phyloP scores from a whole-genome alignment of 805 yeast species.

The Dipodascopsis uninucleata region DNA sequence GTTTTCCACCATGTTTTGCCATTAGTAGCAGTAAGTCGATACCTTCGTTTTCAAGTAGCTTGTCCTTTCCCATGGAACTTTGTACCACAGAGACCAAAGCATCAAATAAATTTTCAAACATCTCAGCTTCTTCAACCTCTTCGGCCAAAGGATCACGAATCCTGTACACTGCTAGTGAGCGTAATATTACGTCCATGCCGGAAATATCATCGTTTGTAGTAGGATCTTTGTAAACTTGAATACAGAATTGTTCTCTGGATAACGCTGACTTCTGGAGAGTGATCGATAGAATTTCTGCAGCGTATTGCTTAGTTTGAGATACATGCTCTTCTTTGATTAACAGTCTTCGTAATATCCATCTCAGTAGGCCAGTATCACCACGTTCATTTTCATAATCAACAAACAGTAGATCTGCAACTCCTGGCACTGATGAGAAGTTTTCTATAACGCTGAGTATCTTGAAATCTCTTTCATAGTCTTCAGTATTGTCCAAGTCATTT shows the following conservation, averaged over 20 bases:
- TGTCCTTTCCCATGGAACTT: constrained; percentile 19
- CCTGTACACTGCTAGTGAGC: constrained; percentile 21
- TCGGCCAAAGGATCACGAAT: constrained; percentile 22
- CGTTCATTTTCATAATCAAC: constrained; percentile 1
- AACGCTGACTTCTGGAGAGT: constrained; percentile 18
- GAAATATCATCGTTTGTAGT: constrained; percentile 11
- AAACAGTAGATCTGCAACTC: constrained; percentile 15
- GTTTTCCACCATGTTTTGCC: constrained; percentile 20
- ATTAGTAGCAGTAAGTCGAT: constrained; percentile 26
- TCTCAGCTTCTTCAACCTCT: constrained; percentile 23
- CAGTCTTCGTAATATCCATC: constrained; percentile 27
- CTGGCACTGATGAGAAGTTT: constrained; percentile 16
- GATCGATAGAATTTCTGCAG: constrained; percentile 30
- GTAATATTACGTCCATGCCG: constrained; percentile 25
- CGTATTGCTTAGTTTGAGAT: constrained; percentile 27
- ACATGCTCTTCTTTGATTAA: constrained; percentile 20
- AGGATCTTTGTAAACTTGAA: constrained; percentile 2
- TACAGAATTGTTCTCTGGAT: constrained; percentile 7
- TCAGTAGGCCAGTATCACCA: constrained; percentile 20
- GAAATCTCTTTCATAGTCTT: constrained; percentile 23
- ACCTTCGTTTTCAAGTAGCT: constrained; percentile 28
- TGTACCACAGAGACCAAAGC: constrained; percentile 21
- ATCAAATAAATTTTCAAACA: constrained; percentile 28
- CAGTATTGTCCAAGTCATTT: constrained; percentile 5
- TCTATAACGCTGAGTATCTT: constrained; percentile 25